phyloP scores from a whole-genome alignment of 2,329 filamentous ascomycete species.

The Trichoderma gracile region DNA sequence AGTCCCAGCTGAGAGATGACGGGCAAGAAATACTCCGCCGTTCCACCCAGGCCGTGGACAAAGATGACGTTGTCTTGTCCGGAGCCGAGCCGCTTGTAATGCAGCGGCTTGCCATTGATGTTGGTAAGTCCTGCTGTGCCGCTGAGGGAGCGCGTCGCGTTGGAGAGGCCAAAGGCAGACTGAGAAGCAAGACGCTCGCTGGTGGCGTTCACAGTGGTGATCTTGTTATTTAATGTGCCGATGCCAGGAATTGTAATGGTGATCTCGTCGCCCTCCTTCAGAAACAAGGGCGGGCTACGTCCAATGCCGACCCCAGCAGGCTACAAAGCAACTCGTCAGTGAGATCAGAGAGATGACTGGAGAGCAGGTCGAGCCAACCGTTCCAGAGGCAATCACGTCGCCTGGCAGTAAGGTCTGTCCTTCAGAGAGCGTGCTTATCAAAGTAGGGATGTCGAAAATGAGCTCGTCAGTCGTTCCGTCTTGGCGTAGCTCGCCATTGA shows the following conservation, averaged over 20 bases:
- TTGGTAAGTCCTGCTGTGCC: slow-evolving; percentile 8
- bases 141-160: slow-evolving; percentile 4
- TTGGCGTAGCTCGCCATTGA: slow-evolving; percentile 21
- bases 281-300: not conserved
- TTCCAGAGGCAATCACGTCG: slow-evolving; percentile 17
- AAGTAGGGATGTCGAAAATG: slow-evolving; percentile 17
- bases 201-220: not conserved
- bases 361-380: not conserved
- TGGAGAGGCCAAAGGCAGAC: not conserved
- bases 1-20: not conserved
- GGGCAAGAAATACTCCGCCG: not conserved
- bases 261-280: slow-evolving; percentile 3
- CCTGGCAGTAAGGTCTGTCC: slow-evolving; percentile 13
- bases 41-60: slow-evolving; percentile 1
- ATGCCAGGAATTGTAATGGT: slow-evolving; percentile 8
- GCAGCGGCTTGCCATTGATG: slow-evolving; percentile 7
- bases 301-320: slow-evolving; percentile 17
- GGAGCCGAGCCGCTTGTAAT: slow-evolving; percentile 3
- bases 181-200: slow-evolving; percentile 2
- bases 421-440: slow-evolving; percentile 11
- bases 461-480: slow-evolving; percentile 12
- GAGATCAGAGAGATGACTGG: not conserved
- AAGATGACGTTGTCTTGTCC: not conserved
- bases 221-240: not conserved
- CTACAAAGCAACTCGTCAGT: not conserved